Percentiles rank a stretch among this genome's conserved stretches.
These are phyloP conservation scores for Hylodesmum podocarpum DNA, from an alignment of 306 rosid species.

Conservation along the genomic window DNA sequence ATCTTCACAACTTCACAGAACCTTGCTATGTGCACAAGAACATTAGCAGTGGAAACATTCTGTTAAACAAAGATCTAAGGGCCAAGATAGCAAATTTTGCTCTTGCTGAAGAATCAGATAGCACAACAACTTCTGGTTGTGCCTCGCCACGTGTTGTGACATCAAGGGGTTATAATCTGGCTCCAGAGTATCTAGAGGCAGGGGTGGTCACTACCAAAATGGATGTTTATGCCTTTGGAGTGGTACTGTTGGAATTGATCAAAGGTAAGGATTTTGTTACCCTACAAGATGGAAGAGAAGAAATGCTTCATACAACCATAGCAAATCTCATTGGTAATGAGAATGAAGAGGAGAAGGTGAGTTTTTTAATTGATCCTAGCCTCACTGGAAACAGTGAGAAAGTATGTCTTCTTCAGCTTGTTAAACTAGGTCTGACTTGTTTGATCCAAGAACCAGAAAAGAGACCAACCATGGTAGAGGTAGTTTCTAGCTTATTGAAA, in stretches of 20 bases:
- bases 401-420: constrained; percentile 38
- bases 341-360: constrained; percentile 36
- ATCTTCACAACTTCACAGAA: constrained; percentile 78
- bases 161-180: constrained; percentile 45
- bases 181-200: constrained; percentile 46
- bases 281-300: constrained; percentile 43
- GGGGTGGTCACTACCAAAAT: constrained; percentile 50
- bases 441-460: constrained; percentile 39
- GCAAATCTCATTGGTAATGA: constrained; percentile 31
- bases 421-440: constrained; percentile 54
- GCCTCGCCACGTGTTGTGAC: constrained; percentile 28
- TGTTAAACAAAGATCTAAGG: constrained; percentile 47
- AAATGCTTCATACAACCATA: constrained; percentile 40
- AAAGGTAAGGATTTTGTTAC: constrained; percentile 47
- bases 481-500: constrained; percentile 42
- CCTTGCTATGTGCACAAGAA: constrained; percentile 67
- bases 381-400: constrained; percentile 31
- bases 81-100: constrained; percentile 70
- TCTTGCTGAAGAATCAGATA: constrained; percentile 47
- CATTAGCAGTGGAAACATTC: constrained; percentile 53
- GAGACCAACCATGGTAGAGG: constrained; percentile 42
- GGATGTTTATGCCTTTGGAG: constrained; percentile 69
- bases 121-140: background rate
- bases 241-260: constrained; percentile 61
- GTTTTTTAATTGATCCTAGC: constrained; percentile 45